A percentile compares a stretch with the other conserved stretches of the same genome.
Conservation (phyloP, 2,329 filamentous ascomycete species). For the Diaporthe capsici region DNA sequence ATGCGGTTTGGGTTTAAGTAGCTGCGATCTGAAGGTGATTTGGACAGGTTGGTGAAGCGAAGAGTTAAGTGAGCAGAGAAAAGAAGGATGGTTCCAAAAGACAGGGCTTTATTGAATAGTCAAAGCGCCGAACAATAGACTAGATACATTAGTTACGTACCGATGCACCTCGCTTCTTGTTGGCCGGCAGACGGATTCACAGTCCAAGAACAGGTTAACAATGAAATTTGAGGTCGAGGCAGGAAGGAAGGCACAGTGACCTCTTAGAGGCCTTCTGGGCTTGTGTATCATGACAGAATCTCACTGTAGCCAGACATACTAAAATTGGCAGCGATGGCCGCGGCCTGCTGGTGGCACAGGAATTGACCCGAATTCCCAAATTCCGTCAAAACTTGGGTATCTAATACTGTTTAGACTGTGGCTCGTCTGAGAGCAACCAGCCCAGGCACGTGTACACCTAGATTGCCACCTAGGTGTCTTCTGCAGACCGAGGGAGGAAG, state of each 20-base stretch:
- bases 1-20: not conserved
- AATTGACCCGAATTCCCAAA: not conserved
- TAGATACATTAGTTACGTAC: not conserved
- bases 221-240: not conserved
- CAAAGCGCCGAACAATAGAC: not conserved
- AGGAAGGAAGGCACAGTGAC: slow-evolving; percentile 13
- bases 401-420: not conserved
- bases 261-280: not conserved
- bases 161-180: not conserved
- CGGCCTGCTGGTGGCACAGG: not conserved
- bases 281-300: not conserved
- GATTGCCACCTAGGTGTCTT: not conserved
- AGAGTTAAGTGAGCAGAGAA: not conserved
- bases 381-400: rapidly evolving
- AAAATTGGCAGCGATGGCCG: slow-evolving; percentile 4
- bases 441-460: not conserved
- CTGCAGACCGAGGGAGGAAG: too few relatives aligned
- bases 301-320: not conserved
- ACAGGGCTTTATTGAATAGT: not conserved
- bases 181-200: not conserved
- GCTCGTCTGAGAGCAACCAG: not conserved
- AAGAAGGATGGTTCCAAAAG: not conserved
- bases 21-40: not conserved
- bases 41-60: not conserved
- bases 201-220: not conserved